phyloP scores from a whole-genome alignment of 176 grass and related monocot genomes.

The Zizania latifolia region DNA sequence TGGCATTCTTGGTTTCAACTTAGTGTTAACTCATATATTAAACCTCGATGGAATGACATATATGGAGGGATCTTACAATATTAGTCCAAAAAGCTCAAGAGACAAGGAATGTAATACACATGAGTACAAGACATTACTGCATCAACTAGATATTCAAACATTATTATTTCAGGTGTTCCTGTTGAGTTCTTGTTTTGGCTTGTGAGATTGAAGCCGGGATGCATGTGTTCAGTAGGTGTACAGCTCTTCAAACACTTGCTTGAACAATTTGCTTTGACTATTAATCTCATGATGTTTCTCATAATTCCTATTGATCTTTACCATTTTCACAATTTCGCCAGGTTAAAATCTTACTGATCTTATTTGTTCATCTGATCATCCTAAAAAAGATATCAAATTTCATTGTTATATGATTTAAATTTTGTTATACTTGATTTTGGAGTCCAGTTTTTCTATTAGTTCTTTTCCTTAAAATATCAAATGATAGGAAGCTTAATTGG shows the following conservation, averaged over 20 bases:
- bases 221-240: background rate
- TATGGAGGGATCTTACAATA: background rate
- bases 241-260: background rate
- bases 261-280: background rate
- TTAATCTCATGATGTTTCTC: background rate
- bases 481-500: background rate
- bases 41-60: background rate
- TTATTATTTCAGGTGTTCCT: background rate
- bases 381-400: background rate
- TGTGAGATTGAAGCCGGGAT: background rate
- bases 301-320: background rate
- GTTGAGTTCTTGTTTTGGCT: background rate
- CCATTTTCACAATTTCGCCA: background rate
- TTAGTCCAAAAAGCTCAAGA: background rate
- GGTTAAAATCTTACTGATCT: background rate
- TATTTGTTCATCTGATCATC: background rate
- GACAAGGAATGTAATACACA: background rate
- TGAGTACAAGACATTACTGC: background rate
- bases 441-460: background rate
- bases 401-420: background rate
- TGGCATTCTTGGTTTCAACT: background rate
- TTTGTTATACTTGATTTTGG: background rate
- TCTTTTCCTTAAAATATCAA: background rate
- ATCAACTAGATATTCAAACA: background rate
- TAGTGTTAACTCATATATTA: background rate